Evolutionary conservation across 352 stramenopile species (phyloP), one percentile per base, ranked within the genome.

Genomic region (Globisporangium apiculatum): DNA sequence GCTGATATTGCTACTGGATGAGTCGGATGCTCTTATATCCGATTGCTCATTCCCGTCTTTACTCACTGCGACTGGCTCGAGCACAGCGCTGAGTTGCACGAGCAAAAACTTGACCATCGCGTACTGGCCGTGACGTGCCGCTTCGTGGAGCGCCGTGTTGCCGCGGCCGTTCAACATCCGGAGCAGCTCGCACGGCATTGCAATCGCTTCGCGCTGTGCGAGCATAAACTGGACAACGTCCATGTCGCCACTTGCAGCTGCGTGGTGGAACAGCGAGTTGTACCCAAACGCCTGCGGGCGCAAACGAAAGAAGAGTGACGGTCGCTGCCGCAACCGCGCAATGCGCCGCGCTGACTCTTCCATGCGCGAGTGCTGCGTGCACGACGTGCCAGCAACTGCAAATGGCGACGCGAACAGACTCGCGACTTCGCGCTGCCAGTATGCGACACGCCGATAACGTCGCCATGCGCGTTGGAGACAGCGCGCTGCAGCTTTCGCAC

Each of bases 141-240:
- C 79, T 55, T 88, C 79, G 15, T 93, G 83, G 55, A 93, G 79
- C 4, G 83, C 75, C 11, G 77, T 90, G 46, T 78, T 59, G 7
- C 81, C 81, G 4, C 55, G 50, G 5, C 63, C 69, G 35, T 93
- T 93, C n/a, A 61, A 68, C n/a, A 80, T 64, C 14, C 62, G 53
- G 15, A 89, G 67, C 17, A 88, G 52, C 10, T 65, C 58, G 4
- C 62, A 46, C 18, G n/a, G 14, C 42, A 17, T 18, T 15, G 5
- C 18, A 4, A 7, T 9, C 11, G 4, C 14, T 10, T 6, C 12
- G 24, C 15, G 53, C n/a, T 75, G 65, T 24, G 73, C 64, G 17
- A 88, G 71, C 73, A 93, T 89, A 50, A 75, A 93, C 58, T 88
- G 85, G 60, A 87, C 70, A 1, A 91, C 80, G 49, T 93, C 75